These are phyloP conservation scores for Botrytis deweyae DNA, from an alignment of 2,329 filamentous ascomycete species.

Conservation along the genomic window DNA sequence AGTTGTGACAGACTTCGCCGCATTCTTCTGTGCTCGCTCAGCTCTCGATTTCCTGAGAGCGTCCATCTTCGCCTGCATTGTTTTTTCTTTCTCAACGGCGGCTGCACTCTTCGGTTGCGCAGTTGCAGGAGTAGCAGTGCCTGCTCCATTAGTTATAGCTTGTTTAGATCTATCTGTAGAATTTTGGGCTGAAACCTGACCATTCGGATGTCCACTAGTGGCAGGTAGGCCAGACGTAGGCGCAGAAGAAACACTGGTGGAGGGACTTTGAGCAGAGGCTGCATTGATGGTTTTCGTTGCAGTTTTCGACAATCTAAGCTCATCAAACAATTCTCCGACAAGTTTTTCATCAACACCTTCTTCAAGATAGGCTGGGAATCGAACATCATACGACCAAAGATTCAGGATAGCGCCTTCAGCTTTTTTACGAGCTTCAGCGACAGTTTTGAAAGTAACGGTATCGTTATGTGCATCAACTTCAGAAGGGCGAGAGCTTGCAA, in stretches of 20 bases:
- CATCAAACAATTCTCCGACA: conserved; percentile 64
- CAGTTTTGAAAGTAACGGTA: conserved; percentile 18
- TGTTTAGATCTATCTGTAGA: conserved; percentile 5
- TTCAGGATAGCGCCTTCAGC: conserved; percentile 68
- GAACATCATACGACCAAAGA: conserved; percentile 65
- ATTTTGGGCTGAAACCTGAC: not conserved
- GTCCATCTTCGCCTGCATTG: conserved; percentile 76
- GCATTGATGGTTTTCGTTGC: conserved; percentile 27
- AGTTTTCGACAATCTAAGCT: conserved; percentile 56
- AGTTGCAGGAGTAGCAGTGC: not conserved
- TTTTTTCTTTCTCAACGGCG: conserved; percentile 68
- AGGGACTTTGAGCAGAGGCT: conserved; percentile 7
- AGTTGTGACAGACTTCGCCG: conserved; percentile 36
- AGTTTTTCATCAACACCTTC: conserved; percentile 68
- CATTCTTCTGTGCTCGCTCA: conserved; percentile 43
- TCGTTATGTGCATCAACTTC: not conserved
- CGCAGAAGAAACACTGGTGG: conserved; percentile 9
- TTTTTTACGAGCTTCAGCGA: conserved; percentile 45
- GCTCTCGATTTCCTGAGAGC: conserved; percentile 63
- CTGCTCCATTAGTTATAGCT: not conserved
- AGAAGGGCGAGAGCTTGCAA: not conserved
- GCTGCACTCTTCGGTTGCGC: conserved; percentile 27
- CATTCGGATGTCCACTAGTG: conserved; percentile 2
- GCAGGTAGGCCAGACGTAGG: not conserved
- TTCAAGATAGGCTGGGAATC: conserved; percentile 69